Percentiles rank a stretch among this genome's conserved stretches.
phyloP scores from a whole-genome alignment of 441 rosid species.

The Biscutella laevigata region DNA sequence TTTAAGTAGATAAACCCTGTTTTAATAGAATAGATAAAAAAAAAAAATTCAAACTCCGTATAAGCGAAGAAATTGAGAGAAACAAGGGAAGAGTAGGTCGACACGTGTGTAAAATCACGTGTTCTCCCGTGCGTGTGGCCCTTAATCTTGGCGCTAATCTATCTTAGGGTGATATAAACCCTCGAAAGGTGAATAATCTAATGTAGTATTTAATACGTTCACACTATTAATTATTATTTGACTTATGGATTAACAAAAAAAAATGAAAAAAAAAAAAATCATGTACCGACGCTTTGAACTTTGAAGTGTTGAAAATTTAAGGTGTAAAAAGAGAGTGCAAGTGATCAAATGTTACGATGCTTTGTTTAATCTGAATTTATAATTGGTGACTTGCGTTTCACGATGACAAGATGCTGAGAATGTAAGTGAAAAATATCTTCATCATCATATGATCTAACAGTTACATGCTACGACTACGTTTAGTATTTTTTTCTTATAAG shows the following conservation, averaged over 20 bases:
- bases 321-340: constrained; percentile 8
- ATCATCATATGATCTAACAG: too few relatives aligned
- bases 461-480: too few relatives aligned
- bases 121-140: constrained; percentile 24
- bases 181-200: too few relatives aligned
- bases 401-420: constrained; percentile 20
- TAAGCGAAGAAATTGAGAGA: constrained; percentile 17
- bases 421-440: not conserved
- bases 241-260: not conserved
- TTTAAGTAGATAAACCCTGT: too few relatives aligned
- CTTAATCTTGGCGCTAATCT: constrained; percentile 26
- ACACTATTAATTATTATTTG: not conserved
- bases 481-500: too few relatives aligned
- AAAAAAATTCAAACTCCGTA: constrained; percentile 16
- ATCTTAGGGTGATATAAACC: constrained; percentile 1
- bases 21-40: too few relatives aligned
- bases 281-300: constrained; percentile 13
- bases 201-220: too few relatives aligned
- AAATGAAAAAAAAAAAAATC: not conserved
- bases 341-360: constrained; percentile 14
- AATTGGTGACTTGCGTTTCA: constrained; percentile 9
- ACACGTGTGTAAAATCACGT: constrained; percentile 24
- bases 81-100: constrained; percentile 12
- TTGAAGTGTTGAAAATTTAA: constrained; percentile 5
- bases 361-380: not conserved